Base-by-base conservation (phyloP, 2,329 filamentous ascomycete genomes). In the Trichoderma lentiforme region DNA sequence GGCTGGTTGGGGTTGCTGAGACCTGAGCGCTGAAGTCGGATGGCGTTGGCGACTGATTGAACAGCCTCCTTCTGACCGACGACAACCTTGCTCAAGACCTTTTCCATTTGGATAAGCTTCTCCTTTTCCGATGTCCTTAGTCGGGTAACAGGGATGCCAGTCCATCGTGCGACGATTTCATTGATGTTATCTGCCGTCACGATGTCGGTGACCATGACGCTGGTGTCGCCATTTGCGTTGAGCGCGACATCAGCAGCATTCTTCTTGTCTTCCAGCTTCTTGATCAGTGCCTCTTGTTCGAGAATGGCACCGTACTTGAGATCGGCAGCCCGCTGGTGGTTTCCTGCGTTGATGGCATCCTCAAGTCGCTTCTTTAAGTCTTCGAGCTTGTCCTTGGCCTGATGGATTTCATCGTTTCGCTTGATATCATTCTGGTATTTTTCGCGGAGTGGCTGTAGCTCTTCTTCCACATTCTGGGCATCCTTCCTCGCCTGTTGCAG, bases 151-250 rank as follows among this genome's bases (percentile, higher is more conserved):
- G 96, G 96, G 76, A 99, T 99, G 74, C 96, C 96, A n/a, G 96
- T 99, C 93, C 95, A 98, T 73, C 94, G 91, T 70, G 93, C 92
- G 68, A 99, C 96, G 73, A 99, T 99, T 80, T 98, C 95, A 81
- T 99, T 98, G 87, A 99, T 99, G 82, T 99, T 95, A 75, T 99
- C 96, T 12, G 95, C 94, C 6, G 96, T 96, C 75, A 99, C 96
- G 61, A 96, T 89, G 80, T 99, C 96, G 3, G 95, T 97, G 70
- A 98, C 88, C 81, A 98, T 91, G 28, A 93, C 89, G 68, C 90
- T 89, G 70, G 89, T 88, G 4, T 86, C 82, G 43, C 84, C 83
- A 34, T 83, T 84, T 11, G 80, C 81, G 76, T 85, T 90, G n/a
- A 91, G 84, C 15, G 88, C 88, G 11, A 90, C 91, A 80, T 98